Evolutionary conservation across 495 filamentous ascomycete species (phyloP), one percentile per base, ranked within the genome.

Genomic region (Clohesyomyces aquaticus): DNA sequence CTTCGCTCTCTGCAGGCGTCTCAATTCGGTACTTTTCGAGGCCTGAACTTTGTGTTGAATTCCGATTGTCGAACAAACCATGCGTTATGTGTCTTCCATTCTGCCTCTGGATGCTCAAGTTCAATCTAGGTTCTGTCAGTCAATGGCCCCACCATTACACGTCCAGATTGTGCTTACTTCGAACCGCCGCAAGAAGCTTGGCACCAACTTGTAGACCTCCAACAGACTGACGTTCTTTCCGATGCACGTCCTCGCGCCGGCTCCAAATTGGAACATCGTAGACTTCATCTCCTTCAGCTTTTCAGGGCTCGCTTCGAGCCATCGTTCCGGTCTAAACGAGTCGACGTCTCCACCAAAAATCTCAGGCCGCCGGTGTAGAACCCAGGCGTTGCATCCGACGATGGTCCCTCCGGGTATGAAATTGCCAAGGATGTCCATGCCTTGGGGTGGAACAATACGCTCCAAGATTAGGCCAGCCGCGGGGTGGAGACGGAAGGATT

Each of bases 161-260:
- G 12, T 26, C 42, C 3, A 10, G 4, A 14, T 21, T 14, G 10
- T 0, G 1, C 71, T 69, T 56, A 85, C 74, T 56, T 90, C 85
- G 74, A 91, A 93, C 59, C 83, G 76, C 59, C 87, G 78, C 66
- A 91, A 78, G 68, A 92, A 78, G 56, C 81, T 88, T 42, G 90
- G 88, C 54, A 91, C 84, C 57, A 93, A 69, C 78, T 93, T 92
- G 65, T 90, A 89, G 54, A 91, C 87, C 80, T 93, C 89, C 73
- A 92, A 63, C 75, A 88, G 71, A 55, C 83, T 85, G 58, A 92
- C 86, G 66, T 92, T 91, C 77, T 82, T 81, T 3, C 88, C 88
- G 57, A 89, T 87, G 72, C 88, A 91, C 2, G 83, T 81, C 35
- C 88, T 74, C 4, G 77, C 77, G n/a, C 88, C 88, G 0, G 82